These are phyloP conservation scores for Sporothrix luriei DNA, from an alignment of 2,329 filamentous ascomycete genomes.

Conservation along the genomic window DNA sequence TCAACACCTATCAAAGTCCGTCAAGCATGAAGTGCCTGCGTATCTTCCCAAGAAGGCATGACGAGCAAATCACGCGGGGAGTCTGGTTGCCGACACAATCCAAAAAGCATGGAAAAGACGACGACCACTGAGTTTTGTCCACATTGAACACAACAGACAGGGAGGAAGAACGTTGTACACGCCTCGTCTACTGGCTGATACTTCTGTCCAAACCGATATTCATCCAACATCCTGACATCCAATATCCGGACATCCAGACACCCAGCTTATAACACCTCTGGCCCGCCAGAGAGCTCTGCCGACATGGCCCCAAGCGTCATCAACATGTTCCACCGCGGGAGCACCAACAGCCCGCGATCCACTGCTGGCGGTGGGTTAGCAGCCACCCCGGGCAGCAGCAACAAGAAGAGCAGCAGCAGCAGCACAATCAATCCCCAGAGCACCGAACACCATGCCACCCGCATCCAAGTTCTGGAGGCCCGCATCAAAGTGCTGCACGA, in stretches of 20 bases:
- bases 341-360: not conserved
- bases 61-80: not conserved
- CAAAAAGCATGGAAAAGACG: not conserved
- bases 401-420: not conserved
- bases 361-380: not conserved
- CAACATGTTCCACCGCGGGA: not conserved
- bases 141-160: not conserved
- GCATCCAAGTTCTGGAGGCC: not conserved
- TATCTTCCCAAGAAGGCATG: not conserved
- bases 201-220: not conserved
- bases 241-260: not conserved
- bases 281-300: not conserved
- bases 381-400: too few species aligned
- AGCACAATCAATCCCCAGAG: not conserved
- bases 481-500: not conserved
- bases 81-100: not conserved
- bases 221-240: not conserved
- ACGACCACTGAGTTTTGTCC: slow-evolving; percentile 4
- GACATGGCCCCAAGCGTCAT: not conserved
- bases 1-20: not conserved
- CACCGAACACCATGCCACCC: not conserved
- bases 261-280: not conserved
- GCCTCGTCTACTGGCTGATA: not conserved
- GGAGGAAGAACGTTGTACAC: not conserved
- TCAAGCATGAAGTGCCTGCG: not conserved